Evolutionary conservation across 345 rosid genomes (phyloP).

Genomic region (Lepidium africanum): DNA sequence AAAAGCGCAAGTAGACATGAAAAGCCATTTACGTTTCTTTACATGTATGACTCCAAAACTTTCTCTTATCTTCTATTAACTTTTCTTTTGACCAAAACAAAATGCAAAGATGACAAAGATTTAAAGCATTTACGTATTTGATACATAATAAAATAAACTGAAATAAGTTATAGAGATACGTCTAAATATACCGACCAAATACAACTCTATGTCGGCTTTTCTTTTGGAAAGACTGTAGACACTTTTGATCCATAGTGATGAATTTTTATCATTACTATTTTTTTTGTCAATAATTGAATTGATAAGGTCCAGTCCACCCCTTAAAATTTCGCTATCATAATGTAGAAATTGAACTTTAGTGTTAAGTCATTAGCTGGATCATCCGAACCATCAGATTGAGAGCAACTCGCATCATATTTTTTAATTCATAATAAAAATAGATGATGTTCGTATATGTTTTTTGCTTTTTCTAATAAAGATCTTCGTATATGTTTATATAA

Average conservation of each 20-base stretch:
- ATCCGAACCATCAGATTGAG: no score
- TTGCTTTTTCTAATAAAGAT: no score
- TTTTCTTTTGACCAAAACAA: slow-evolving; percentile 5
- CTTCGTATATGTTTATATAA: no score
- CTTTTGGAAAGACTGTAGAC: not conserved
- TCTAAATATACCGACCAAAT: not conserved
- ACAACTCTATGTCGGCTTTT: not conserved
- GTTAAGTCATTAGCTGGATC: no score
- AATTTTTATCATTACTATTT: not conserved
- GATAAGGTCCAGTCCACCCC: no score
- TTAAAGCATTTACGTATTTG: not conserved
- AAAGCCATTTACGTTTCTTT: slow-evolving; percentile 12
- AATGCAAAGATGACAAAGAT: not conserved
- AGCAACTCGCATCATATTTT: no score
- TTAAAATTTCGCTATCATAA: no score
- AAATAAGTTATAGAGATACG: no score
- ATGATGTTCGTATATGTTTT: no score
- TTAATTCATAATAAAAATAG: no score
- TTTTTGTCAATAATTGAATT: no score
- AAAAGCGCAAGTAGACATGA: slow-evolving; percentile 8
- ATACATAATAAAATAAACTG: not conserved
- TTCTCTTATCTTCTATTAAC: slow-evolving; percentile 16
- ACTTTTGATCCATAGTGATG: not conserved
- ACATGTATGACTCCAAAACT: slow-evolving; percentile 9
- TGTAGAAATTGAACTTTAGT: no score